Evolutionary conservation across 163 green algal genomes (phyloP), one percentile per base, ranked within the genome.

Genomic region (Scenedesmus sp.): DNA sequence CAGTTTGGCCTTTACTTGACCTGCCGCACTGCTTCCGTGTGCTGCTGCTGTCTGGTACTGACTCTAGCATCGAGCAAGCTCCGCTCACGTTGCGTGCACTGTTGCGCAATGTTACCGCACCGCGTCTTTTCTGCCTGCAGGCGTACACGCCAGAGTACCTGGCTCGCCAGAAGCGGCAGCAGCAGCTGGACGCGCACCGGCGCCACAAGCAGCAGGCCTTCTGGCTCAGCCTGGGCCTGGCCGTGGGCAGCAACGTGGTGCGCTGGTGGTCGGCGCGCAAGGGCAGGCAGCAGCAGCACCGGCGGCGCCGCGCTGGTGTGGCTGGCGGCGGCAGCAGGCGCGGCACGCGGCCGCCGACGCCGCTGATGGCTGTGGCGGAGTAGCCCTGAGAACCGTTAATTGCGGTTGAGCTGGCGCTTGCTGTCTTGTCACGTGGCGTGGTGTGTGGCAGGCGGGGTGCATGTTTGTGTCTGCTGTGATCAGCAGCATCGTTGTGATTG

Each of bases 121-220:
- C 3, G 43, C 20, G 43, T 61, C 9, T 43, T 16, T 37, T 83
- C 0, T 22, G 7, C 33, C 6, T 68, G 26, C 65, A 91, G 87
- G 87, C 87, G 2, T 91, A 87, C 87, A 87, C 87, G 2, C 87
- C 78, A 79, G 78, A 87, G 78, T 87, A 91, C 33, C 87, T 87
- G 18, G 76, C 46, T 5, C 40, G 76, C 2, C 78, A 83, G 59
- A 35, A 42, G 56, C 78, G 87, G 40, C 56, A 87, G 87, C 56
- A 87, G 53, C 56, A 81, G 78, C 56, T 72, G 0, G 35, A 44
- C 37, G 26, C 56, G 22, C 59, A 91, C 6, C 46, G 59, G 81
- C 87, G 79, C 42, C 26, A 68, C 56, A 91, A 87, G 78, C 78
- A 87, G 59, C 87, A 91, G 59, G 87, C 87, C 13, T 91, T 91